phyloP scores from a whole-genome alignment of 164 flowering plant genomes.

The Aristolochia californica region DNA sequence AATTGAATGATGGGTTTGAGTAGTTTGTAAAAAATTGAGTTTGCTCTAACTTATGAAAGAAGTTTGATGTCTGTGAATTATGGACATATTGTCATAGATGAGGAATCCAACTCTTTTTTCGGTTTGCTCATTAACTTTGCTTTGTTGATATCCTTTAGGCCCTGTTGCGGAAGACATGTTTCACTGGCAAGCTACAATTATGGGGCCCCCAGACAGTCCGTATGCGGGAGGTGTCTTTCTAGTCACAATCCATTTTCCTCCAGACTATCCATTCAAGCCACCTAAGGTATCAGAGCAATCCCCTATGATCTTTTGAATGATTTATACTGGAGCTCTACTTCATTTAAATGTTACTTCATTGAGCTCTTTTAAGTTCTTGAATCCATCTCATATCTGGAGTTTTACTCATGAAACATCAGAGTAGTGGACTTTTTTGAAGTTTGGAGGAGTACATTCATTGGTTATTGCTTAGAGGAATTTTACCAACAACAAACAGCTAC shows the following conservation, averaged over 20 bases:
- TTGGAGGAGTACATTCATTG: neutral
- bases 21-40: neutral
- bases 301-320: too few relatives aligned
- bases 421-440: neutral
- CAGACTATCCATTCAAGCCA: slow-evolving; percentile 37
- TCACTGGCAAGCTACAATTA: slow-evolving; percentile 45
- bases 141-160: slow-evolving; percentile 13
- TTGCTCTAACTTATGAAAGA: neutral
- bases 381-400: neutral
- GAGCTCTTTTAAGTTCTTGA: too few relatives aligned
- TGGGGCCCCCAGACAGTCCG: slow-evolving; percentile 43
- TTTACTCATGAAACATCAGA: neutral
- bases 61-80: neutral
- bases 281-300: slow-evolving; percentile 30
- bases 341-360: too few relatives aligned
- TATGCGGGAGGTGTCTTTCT: slow-evolving; percentile 39
- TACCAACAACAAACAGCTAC: neutral
- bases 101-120: neutral
- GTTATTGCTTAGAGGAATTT: neutral
- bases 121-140: neutral
- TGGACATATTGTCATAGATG: too few relatives aligned
- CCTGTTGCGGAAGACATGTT: slow-evolving; percentile 45
- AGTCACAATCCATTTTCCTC: slow-evolving; percentile 37
- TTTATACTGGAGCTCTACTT: too few relatives aligned
- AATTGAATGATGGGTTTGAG: neutral